Conservation (phyloP, 2,329 filamentous ascomycete genomes). For the Phyllosticta paracitricarpa region DNA sequence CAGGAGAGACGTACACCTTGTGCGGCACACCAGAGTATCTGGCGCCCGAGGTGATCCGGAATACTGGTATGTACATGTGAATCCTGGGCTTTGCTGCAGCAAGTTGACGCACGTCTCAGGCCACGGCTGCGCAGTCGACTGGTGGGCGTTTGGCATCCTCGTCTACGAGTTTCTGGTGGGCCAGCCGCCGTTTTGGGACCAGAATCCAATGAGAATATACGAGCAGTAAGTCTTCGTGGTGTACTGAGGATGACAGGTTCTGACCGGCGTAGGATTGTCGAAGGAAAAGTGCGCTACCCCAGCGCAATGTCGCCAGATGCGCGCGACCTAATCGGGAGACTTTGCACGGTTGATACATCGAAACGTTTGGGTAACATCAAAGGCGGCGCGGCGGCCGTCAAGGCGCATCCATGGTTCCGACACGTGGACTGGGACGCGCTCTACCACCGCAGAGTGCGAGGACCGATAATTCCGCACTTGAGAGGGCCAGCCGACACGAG, state of each 20-base stretch:
- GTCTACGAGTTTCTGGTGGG: conserved; percentile 79
- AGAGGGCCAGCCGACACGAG: conserved; percentile 63
- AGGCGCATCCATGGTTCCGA: conserved; percentile 65
- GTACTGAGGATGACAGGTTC: neutral
- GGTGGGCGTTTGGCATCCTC: conserved; percentile 78
- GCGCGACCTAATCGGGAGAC: conserved; percentile 62
- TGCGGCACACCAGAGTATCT: conserved; percentile 80
- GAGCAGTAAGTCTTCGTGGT: conserved; percentile 42
- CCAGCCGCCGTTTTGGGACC: conserved; percentile 79
- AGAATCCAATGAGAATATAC: conserved; percentile 80
- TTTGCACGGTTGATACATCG: conserved; percentile 72
- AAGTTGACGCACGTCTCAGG: conserved; percentile 28
- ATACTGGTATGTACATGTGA: conserved; percentile 47
- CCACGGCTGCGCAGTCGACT: conserved; percentile 65
- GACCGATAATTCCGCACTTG: conserved; percentile 67
- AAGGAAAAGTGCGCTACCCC: conserved; percentile 67
- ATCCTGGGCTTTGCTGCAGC: neutral
- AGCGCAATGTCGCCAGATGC: conserved; percentile 57
- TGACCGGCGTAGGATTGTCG: conserved; percentile 53
- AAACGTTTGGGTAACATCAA: conserved; percentile 69
- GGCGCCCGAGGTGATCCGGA: conserved; percentile 74
- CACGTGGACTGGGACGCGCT: conserved; percentile 66
- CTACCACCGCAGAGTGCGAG: conserved; percentile 51
- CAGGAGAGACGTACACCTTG: conserved; percentile 68
- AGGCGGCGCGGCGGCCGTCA: conserved; percentile 62